Evolutionary conservation across 2,329 filamentous ascomycete species (phyloP).

Genomic region (Myriosclerotinia scirpicola): DNA sequence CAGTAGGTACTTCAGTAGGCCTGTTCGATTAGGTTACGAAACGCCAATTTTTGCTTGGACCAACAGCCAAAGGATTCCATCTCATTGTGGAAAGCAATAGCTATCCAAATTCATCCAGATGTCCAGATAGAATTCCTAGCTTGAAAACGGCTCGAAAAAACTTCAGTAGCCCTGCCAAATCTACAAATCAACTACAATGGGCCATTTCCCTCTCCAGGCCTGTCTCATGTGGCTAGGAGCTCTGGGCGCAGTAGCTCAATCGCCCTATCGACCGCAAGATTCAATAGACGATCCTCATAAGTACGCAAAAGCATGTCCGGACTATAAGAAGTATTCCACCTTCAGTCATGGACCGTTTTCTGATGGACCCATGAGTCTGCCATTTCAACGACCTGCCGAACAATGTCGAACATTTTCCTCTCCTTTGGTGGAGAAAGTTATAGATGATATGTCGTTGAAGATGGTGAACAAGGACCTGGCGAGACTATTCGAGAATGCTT

Average conservation of each 20-base stretch:
- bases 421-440: conserved; percentile 82
- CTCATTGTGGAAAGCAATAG: conserved; percentile 3
- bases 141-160: not conserved
- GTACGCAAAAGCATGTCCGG: conserved; percentile 39
- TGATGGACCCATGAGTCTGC: conserved; percentile 73
- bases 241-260: conserved; percentile 19
- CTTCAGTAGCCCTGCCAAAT: not conserved
- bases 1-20: too few relatives aligned
- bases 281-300: conserved; percentile 12
- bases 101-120: not conserved
- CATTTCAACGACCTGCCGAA: conserved; percentile 79
- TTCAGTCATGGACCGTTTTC: conserved; percentile 69
- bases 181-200: not conserved
- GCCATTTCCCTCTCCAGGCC: not conserved
- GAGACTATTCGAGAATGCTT: conserved; percentile 91
- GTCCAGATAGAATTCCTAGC: not conserved
- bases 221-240: conserved; percentile 21
- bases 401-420: conserved; percentile 90
- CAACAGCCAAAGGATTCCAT: not conserved
- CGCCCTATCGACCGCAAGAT: conserved; percentile 17
- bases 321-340: conserved; percentile 41
- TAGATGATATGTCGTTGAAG: conserved; percentile 73
- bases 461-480: conserved; percentile 87
- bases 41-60: conserved; percentile 11
- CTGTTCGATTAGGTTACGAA: not conserved